Conservation (phyloP, 148 eudicot genomes). For the Amaranthus palmeri region DNA sequence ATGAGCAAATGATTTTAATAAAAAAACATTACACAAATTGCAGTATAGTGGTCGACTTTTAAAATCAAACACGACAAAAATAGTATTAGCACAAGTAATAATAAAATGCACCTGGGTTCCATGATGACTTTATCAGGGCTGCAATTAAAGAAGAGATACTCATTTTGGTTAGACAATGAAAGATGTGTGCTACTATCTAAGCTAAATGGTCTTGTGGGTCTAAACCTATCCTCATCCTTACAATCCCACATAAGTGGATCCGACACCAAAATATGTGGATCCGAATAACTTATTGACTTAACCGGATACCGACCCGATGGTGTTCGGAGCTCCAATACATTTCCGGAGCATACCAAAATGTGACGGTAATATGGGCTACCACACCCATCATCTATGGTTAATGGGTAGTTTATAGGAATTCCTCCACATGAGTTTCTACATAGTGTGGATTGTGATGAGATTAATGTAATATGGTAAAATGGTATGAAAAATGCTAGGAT, state of each 20-base stretch:
- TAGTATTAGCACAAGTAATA: not conserved
- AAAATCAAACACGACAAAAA: too few relatives aligned
- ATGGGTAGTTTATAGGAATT: constrained; percentile 72
- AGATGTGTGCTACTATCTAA: constrained; percentile 72
- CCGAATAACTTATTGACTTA: constrained; percentile 51
- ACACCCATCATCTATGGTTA: constrained; percentile 79
- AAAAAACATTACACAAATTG: too few relatives aligned
- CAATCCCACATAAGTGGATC: constrained; percentile 91
- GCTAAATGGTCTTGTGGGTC: constrained; percentile 73
- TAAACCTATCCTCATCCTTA: constrained; percentile 52
- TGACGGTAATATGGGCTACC: constrained; percentile 83
- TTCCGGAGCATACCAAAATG: constrained; percentile 52
- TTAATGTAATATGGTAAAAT: constrained; percentile 5
- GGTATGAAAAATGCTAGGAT: constrained; percentile 6
- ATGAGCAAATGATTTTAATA: too few relatives aligned
- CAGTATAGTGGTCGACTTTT: too few relatives aligned
- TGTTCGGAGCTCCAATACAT: constrained; percentile 57
- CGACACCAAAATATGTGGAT: constrained; percentile 64
- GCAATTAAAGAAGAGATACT: constrained; percentile 92
- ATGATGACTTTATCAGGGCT: constrained; percentile 56
- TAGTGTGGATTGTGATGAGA: constrained; percentile 45
- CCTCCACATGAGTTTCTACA: constrained; percentile 71
- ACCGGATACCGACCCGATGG: constrained; percentile 80
- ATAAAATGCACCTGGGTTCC: constrained; percentile 36
- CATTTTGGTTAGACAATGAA: constrained; percentile 62